Conservation (phyloP, 2,329 filamentous ascomycete genomes). For the Triangularia verruculosa region DNA sequence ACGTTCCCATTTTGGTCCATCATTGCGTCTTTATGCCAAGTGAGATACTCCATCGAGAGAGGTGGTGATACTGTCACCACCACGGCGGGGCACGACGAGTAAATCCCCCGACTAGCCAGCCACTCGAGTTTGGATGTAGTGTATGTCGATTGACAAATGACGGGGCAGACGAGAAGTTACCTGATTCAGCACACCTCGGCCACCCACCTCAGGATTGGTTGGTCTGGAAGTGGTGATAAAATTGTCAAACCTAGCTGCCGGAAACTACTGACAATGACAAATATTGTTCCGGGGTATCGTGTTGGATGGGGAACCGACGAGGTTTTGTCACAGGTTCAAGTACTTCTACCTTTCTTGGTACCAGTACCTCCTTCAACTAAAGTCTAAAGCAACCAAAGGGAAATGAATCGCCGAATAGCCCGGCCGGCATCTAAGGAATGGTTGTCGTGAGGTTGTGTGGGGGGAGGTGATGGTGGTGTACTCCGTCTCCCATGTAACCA, state of each 20-base stretch:
- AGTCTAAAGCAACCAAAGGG: background rate
- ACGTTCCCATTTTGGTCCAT: background rate
- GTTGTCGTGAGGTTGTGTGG: background rate
- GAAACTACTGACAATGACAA: too few species aligned
- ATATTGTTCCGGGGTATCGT: background rate
- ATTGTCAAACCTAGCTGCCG: too few species aligned
- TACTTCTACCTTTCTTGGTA: background rate
- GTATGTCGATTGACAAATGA: background rate
- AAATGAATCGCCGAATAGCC: background rate
- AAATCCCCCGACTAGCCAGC: too few species aligned
- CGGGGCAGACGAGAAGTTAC: background rate
- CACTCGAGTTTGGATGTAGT: background rate
- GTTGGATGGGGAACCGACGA: background rate
- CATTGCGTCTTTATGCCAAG: background rate
- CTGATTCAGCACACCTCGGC: background rate
- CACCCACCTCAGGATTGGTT: background rate
- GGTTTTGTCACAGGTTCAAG: background rate
- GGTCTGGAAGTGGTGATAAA: background rate
- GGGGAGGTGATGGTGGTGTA: background rate
- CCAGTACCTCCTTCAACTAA: background rate
- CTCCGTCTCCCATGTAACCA: background rate
- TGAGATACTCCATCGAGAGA: background rate
- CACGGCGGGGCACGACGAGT: too few species aligned
- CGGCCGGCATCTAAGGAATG: background rate
- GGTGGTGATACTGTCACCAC: background rate